Evolutionary conservation across 148 eudicot species (phyloP), one percentile per base, ranked within the genome.

Genomic region (Camellia granthamiana): DNA sequence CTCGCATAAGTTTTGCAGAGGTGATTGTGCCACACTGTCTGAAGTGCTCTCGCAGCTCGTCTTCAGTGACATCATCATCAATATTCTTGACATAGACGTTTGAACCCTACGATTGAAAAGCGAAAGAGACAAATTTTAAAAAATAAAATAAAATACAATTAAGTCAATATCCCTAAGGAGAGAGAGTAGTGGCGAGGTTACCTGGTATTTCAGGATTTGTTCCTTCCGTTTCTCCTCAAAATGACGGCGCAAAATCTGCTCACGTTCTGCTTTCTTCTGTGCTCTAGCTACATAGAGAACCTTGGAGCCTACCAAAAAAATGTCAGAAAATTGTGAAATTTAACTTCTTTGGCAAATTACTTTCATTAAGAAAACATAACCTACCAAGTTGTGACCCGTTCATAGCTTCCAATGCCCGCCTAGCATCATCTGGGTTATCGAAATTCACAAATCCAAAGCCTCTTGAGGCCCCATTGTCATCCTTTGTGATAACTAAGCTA

Each of bases 361-460:
- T 68, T 51, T 14, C 11, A 42, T 19, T 5, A n/a, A 44, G 19
- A 76, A n/a, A 56, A 52, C 14, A 59, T 56, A 56, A 19, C 80
- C 4, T 88, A 93, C 97, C 97, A 70, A 91, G 81, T 76, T 85
- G 85, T 43, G 84, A 85, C 49, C 92, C 97, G 81, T 91, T 85
- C 88, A 91, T 88, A 75, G 89, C 88, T 91, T 90, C 93, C 82
- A 86, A 49, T 65, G 97, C 97, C 18, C 60, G 78, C 77, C 72
- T 88, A 58, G 97, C 95, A 87, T 93, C 87, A 59, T 88, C 91
- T 21, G 92, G 81, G 74, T 77, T 87, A 14, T 90, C 95, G 84
- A 89, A 93, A 69, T 90, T 93, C 59, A 91, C 92, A 80, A 91
- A 93, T 21, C 91, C 97, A 88, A 93, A 93, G 41, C 97, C 95